phyloP scores from a whole-genome alignment of 1,284 basidiomycete genomes.

The Cryptococcus amylolentus region DNA sequence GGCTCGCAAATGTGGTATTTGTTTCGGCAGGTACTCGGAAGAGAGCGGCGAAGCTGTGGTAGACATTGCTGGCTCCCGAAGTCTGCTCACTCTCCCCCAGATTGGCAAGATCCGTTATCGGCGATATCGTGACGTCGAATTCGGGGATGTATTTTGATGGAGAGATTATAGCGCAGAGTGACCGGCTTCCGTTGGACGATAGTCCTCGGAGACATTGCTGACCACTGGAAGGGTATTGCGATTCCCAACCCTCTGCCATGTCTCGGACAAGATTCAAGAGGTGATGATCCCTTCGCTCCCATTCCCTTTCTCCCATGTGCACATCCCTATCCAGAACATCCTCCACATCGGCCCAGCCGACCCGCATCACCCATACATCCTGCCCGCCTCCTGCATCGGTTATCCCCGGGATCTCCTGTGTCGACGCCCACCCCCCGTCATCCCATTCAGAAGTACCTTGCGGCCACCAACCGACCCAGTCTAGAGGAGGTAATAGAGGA shows the following conservation, averaged over 20 bases:
- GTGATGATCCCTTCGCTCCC: constrained; percentile 23
- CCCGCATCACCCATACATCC: constrained; percentile 31
- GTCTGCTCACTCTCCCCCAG: constrained; percentile 2
- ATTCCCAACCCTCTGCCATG: constrained; percentile 28
- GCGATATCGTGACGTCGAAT: not conserved
- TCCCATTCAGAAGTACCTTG: constrained; percentile 17
- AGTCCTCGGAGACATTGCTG: constrained; percentile 29
- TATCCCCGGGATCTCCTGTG: not conserved
- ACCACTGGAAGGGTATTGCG: constrained; percentile 7
- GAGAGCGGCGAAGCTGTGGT: constrained; percentile 29
- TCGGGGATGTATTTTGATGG: constrained; percentile 5
- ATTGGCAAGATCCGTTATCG: constrained; percentile 4
- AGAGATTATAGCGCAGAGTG: constrained; percentile 29
- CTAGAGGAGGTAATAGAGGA: constrained; percentile 37
- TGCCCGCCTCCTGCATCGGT: constrained; percentile 1
- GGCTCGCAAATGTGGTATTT: constrained; percentile 16
- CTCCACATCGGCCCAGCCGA: constrained; percentile 44
- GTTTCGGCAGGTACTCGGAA: constrained; percentile 25
- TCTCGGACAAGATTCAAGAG: constrained; percentile 18
- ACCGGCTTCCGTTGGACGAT: not conserved
- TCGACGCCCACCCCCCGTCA: constrained; percentile 17
- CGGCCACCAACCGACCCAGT: constrained; percentile 42
- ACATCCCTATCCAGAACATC: constrained; percentile 36
- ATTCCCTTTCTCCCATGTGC: constrained; percentile 6
- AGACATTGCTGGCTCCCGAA: constrained; percentile 15